These are phyloP conservation scores for Amanita muscaria DNA, from an alignment of 768 basidiomycete species.

Conservation along the genomic window DNA sequence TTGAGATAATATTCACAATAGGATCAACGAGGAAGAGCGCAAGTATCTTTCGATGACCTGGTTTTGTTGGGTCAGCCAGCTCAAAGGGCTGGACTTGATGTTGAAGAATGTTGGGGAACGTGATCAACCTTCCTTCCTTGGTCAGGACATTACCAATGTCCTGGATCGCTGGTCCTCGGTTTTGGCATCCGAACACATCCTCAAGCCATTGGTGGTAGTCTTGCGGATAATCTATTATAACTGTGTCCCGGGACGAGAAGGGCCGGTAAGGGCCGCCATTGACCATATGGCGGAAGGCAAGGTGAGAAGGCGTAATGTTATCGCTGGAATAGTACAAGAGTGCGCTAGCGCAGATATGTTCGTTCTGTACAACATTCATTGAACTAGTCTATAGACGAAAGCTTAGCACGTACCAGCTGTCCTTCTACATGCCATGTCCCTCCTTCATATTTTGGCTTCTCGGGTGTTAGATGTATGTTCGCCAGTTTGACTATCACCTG, in stretches of 20 bases:
- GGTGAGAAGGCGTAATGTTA: conserved; percentile 22
- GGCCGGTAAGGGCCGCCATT: conserved; percentile 6
- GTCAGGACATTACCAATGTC: conserved; percentile 19
- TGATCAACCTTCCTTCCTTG: conserved; percentile 18
- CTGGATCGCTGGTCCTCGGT: conserved; percentile 13
- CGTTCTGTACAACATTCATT: conserved; percentile 12
- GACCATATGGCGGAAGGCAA: conserved; percentile 22
- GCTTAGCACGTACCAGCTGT: conserved; percentile 10
- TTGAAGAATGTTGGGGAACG: conserved; percentile 28
- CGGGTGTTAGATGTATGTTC: conserved; percentile 27
- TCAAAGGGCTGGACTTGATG: conserved; percentile 23
- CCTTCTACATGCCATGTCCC: conserved; percentile 33
- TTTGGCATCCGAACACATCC: conserved; percentile 13
- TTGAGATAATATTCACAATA: conserved; percentile 17
- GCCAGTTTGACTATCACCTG: conserved; percentile 27
- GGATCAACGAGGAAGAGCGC: conserved; percentile 29
- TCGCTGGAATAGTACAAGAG: conserved; percentile 18
- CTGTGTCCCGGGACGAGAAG: no score
- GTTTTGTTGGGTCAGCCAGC: conserved; percentile 22
- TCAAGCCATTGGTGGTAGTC: conserved; percentile 15
- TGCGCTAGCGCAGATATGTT: conserved; percentile 19
- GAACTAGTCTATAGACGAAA: neutral
- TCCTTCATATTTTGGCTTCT: conserved; percentile 26
- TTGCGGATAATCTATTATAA: conserved; percentile 12
- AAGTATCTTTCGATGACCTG: conserved; percentile 30